Base-by-base conservation (phyloP, 1,284 basidiomycete genomes). In the Puccinia horiana region DNA sequence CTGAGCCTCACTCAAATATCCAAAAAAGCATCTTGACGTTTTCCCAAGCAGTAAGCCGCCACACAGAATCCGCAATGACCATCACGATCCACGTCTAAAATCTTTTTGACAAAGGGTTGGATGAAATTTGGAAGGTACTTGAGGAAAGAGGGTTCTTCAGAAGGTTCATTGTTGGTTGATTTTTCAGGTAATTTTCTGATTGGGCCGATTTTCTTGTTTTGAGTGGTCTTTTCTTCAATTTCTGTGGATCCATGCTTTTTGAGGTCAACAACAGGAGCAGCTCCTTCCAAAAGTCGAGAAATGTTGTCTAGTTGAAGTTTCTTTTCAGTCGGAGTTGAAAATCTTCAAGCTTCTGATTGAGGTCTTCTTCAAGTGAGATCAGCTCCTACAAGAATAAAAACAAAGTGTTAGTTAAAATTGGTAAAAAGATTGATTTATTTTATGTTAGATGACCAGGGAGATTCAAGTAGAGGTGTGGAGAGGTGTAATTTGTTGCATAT, bases 161-260 rank as follows among this genome's bases (percentile, higher is more conserved):
- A n/a, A n/a, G n/a, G n/a, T n/a, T n/a, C n/a, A n/a, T n/a, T n/a
- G n/a, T n/a, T n/a, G 44, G 44, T 47, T 58, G 56, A 23, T 58
- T 8, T 8, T 58, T 8, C n/a, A 58, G 56, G n/a, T 58, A 58
- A 58, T 58, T 29, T 58, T 23, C 20, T n/a, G 9, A 23, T 58
- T 58, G 29, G 20, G 20, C n/a, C 8, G 23, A 6, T 23, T 8
- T 58, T 11, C 56, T 58, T 8, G 23, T 58, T 23, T 29, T 58
- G 23, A 58, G 56, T 23, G n/a, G n/a, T n/a, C n/a, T n/a, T n/a
- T 58, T 58, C 56, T 58, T 58, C 56, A 58, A 58, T 58, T 58
- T 58, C 29, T 58, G 8, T 58, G 56, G 56, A n/a, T n/a, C n/a
- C n/a, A n/a, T n/a, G n/a, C 29, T n/a, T n/a, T 23, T 58, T 8